A percentile compares a stretch with the other conserved stretches of the same genome.
Conservation (phyloP, 2,329 filamentous ascomycete genomes). For the Penicillium sp. region DNA sequence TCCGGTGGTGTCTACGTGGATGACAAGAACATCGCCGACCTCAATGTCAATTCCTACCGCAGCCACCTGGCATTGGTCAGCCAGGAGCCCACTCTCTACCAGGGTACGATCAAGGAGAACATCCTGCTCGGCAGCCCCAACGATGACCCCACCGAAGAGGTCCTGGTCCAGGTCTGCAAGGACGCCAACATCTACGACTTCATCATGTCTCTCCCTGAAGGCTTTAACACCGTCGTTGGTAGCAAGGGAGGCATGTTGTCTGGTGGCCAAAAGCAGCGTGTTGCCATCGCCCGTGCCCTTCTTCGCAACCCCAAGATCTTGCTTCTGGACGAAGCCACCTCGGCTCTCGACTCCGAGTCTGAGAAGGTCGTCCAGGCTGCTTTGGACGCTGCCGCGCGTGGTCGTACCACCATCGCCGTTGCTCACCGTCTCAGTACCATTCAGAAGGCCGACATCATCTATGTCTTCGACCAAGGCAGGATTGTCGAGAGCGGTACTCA, state of each 20-base stretch:
- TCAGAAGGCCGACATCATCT: constrained; percentile 90
- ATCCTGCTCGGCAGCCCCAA: constrained; percentile 73
- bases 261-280: constrained; percentile 91
- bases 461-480: constrained; percentile 88
- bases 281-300: constrained; percentile 87
- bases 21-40: constrained; percentile 71
- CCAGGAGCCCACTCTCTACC: constrained; percentile 92
- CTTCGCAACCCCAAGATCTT: constrained; percentile 88
- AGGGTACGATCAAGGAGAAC: constrained; percentile 87
- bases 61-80: constrained; percentile 81
- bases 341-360: constrained; percentile 50
- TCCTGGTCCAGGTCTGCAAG: constrained; percentile 73
- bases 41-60: constrained; percentile 86
- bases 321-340: constrained; percentile 73
- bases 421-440: constrained; percentile 91
- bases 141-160: constrained; percentile 67
- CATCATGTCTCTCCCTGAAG: constrained; percentile 79
- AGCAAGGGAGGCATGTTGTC: constrained; percentile 81
- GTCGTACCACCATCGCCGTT: constrained; percentile 87
- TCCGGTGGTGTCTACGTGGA: constrained; percentile 79
- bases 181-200: constrained; percentile 94
- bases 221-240: constrained; percentile 81
- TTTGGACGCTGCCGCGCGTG: constrained; percentile 77
- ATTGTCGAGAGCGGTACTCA: constrained; percentile 86
- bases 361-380: constrained; percentile 63